Evolutionary conservation across 2,329 filamentous ascomycete genomes (phyloP), one percentile per base, ranked within the genome.

Genomic region (Pseudogymnoascus sp.): DNA sequence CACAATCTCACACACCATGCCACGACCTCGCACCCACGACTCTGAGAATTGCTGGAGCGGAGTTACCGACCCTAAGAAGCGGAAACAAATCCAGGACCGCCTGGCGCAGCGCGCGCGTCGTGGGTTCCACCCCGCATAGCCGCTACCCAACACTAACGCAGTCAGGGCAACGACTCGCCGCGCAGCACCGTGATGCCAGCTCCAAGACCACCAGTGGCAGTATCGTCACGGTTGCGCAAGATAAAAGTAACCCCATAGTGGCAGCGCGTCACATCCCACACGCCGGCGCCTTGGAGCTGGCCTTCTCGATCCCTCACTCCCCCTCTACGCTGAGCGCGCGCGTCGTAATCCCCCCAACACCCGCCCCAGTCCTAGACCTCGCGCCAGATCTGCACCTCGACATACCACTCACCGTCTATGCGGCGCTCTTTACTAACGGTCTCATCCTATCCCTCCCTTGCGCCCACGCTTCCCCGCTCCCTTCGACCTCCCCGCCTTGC

Each of bases 1-100:
- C 8, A 28, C 12, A 23, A 52, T 9, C 3, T 18, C n/a, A 18
- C 13, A 6, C 41, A 52, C 9, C 8, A 52, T 52, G 41, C 41
- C 41, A 30, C 41, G 41, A 52, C 41, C 41, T 5, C 41, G 41
- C 23, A 52, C 41, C 5, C 23, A 52, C 26, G 41, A 52, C n/a
- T 52, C 41, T 18, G 41, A 52, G 26, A 64, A 63, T 60, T 56
- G 61, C 57, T 65, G 64, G 63, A 58, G 45, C 26, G 61, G 61
- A 3, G 61, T 66, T 1, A 30, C 41, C 3, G 64, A 66, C 56
- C 52, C 64, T 7, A 61, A 61, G 39, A 63, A 63, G 18, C 38
- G 63, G 23, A 66, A 66, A 45, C 60, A 64, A 33, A 66, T 66
- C n/a, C 64, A 66, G 39, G 63, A 66, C 18, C 57, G 63, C 15